These are phyloP conservation scores for Phytophthora syringae DNA, from an alignment of 352 stramenopile species.

Conservation along the genomic window DNA sequence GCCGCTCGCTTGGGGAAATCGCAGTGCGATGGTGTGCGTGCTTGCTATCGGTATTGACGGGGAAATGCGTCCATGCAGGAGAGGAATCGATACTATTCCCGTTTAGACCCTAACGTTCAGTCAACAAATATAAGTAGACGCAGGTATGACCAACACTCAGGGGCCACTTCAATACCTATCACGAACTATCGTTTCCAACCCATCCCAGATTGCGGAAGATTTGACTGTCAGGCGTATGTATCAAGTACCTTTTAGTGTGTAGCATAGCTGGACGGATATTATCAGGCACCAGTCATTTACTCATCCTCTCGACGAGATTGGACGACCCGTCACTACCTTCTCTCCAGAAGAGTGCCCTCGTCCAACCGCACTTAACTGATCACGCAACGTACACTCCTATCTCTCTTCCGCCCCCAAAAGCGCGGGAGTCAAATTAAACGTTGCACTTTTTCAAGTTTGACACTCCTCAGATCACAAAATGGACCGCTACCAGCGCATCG, in stretches of 20 bases:
- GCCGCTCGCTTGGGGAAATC: not conserved
- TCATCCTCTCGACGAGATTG: slow-evolving; percentile 27
- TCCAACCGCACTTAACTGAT: not conserved
- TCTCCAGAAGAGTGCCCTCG: not conserved
- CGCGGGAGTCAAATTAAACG: slow-evolving; percentile 11
- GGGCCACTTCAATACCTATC: slow-evolving; percentile 26
- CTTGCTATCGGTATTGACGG: not conserved
- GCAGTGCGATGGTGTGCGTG: not conserved
- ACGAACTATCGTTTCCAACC: slow-evolving; percentile 7
- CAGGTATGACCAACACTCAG: slow-evolving; percentile 39
- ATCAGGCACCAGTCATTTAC: slow-evolving; percentile 34
- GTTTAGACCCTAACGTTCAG: slow-evolving; percentile 14
- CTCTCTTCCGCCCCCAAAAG: slow-evolving; percentile 21
- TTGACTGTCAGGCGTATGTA: too few species aligned
- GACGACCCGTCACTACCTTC: slow-evolving; percentile 3
- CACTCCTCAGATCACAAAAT: slow-evolving; percentile 36
- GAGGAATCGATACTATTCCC: not conserved
- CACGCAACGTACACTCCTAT: not conserved
- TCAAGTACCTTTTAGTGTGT: too few species aligned
- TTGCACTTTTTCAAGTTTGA: slow-evolving; percentile 13
- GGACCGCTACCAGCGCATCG: slow-evolving; percentile 93
- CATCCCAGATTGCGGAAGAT: slow-evolving; percentile 9
- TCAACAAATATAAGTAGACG: slow-evolving; percentile 17
- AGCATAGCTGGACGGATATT: slow-evolving; percentile 19
- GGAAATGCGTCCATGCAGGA: slow-evolving; percentile 6